Conservation (phyloP, 192 early-diverging fungal species). For the Globomyces pollinis-pini region DNA sequence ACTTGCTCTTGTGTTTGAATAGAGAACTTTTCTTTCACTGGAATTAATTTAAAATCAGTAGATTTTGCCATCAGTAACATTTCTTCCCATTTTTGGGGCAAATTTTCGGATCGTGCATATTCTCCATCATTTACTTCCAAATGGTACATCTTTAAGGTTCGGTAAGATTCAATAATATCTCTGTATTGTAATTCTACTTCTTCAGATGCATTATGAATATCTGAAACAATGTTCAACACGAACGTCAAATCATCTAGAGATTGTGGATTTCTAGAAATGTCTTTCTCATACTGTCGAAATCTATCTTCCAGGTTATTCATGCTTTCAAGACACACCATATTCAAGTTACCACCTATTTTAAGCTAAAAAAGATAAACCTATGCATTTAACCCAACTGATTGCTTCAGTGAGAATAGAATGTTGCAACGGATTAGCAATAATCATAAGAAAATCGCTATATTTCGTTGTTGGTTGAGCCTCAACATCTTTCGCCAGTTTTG, state of each 20-base stretch:
- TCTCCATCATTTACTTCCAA: slow-evolving; percentile 38
- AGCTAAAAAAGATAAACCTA: no score
- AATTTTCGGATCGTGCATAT: slow-evolving; percentile 23
- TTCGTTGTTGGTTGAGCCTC: slow-evolving; percentile 35
- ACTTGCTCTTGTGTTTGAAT: slow-evolving; percentile 50
- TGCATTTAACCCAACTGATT: slow-evolving; percentile 34
- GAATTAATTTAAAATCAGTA: slow-evolving; percentile 46
- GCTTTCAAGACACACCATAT: slow-evolving; percentile 37
- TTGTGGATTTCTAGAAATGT: slow-evolving; percentile 34
- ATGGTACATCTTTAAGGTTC: slow-evolving; percentile 45
- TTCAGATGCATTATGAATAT: slow-evolving; percentile 45
- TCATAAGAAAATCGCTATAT: slow-evolving; percentile 52
- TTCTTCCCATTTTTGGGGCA: slow-evolving; percentile 41
- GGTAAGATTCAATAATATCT: slow-evolving; percentile 49
- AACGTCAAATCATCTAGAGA: slow-evolving; percentile 55
- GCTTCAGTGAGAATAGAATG: slow-evolving; percentile 49
- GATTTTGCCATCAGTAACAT: slow-evolving; percentile 37
- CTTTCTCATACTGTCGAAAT: slow-evolving; percentile 39
- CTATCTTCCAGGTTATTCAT: slow-evolving; percentile 22
- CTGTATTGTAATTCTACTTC: slow-evolving; percentile 48
- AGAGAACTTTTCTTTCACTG: slow-evolving; percentile 54
- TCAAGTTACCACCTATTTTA: slow-evolving; percentile 53
- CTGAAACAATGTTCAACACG: slow-evolving; percentile 51
- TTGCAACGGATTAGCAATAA: slow-evolving; percentile 42
- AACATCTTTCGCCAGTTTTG: slow-evolving; percentile 52